phyloP scores from a whole-genome alignment of 2,329 filamentous ascomycete genomes.

The Tolypocladium guangdongense region DNA sequence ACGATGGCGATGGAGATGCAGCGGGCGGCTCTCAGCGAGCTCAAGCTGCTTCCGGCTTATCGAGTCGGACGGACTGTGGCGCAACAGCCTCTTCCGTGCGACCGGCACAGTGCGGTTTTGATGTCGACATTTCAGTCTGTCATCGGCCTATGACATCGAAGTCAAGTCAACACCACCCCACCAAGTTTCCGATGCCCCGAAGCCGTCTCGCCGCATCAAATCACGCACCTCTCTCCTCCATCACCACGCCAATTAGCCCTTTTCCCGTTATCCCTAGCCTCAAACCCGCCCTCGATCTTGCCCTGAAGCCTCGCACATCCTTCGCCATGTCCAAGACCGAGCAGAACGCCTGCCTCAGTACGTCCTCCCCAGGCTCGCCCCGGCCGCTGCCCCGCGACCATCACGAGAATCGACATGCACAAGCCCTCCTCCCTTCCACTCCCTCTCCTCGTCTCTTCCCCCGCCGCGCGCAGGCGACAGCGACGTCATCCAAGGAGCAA shows the following conservation, averaged over 20 bases:
- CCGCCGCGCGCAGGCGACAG: conserved; percentile 7
- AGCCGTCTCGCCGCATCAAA: neutral
- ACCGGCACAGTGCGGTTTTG: neutral
- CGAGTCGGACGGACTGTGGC: neutral
- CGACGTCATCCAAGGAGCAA: conserved; percentile 3
- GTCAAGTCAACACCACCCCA: neutral
- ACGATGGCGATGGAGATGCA: neutral
- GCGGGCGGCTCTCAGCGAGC: neutral
- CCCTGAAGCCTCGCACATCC: neutral
- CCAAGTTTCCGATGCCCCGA: neutral
- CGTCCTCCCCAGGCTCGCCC: conserved; percentile 26
- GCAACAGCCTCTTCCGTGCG: neutral
- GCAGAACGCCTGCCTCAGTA: conserved; percentile 53
- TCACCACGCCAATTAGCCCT: neutral
- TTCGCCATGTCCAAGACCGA: conserved; percentile 41
- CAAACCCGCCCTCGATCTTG: neutral
- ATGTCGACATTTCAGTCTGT: neutral
- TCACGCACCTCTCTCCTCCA: neutral
- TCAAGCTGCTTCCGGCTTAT: neutral
- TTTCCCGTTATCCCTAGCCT: neutral
- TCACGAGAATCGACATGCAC: conserved; percentile 3
- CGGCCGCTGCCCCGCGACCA: conserved; percentile 12
- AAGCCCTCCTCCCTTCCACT: neutral
- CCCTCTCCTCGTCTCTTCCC: conserved; percentile 6
- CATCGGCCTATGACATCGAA: neutral